A percentile compares a stretch with the other conserved stretches of the same genome.
Conservation (phyloP, 73 alveolate species). For the Paramecium pentaurelia region DNA sequence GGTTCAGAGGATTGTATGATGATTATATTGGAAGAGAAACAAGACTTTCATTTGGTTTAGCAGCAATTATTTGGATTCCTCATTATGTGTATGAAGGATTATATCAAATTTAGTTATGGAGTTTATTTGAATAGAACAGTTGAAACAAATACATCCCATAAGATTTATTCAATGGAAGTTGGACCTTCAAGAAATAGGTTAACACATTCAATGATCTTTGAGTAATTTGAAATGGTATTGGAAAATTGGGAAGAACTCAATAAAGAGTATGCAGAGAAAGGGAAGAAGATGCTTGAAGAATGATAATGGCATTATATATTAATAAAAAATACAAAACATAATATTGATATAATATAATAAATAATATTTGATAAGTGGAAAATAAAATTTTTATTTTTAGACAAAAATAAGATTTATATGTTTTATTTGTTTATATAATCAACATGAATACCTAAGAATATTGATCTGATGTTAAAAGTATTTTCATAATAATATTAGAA, state of each 20-base stretch:
- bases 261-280: conserved; percentile 49
- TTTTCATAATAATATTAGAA: not conserved
- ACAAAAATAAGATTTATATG: not conserved
- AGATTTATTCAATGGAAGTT: conserved; percentile 45
- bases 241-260: conserved; percentile 56
- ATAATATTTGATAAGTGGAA: not conserved
- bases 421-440: not conserved
- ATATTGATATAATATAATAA: not conserved
- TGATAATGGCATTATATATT: not conserved
- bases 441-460: not conserved
- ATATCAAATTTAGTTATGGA: conserved; percentile 42
- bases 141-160: conserved; percentile 48
- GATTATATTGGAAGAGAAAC: conserved; percentile 65
- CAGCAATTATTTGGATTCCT: conserved; percentile 62
- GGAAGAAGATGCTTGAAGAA: not conserved
- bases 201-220: conserved; percentile 54
- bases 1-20: conserved; percentile 65
- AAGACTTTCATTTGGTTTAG: conserved; percentile 58
- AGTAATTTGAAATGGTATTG: conserved; percentile 49
- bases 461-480: not conserved
- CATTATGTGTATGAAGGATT: conserved; percentile 42
- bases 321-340: not conserved
- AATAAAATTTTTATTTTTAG: not conserved
- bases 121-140: conserved; percentile 50
- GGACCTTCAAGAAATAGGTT: conserved; percentile 62